Conservation (phyloP, 345 rosid species). For the Eucalyptus sideroxylon region DNA sequence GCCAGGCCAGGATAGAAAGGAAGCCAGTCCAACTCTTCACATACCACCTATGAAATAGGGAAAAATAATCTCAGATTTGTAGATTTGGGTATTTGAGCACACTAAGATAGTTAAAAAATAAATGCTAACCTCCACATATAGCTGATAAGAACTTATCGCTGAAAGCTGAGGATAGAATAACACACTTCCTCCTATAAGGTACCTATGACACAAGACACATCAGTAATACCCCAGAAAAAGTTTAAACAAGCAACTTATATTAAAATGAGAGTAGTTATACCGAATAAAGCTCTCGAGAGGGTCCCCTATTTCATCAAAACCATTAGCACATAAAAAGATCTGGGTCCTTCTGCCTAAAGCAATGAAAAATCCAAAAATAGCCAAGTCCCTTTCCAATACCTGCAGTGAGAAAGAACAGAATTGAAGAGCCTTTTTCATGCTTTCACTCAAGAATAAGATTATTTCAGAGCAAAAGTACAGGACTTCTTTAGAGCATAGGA, state of each 20-base stretch:
- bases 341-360: constrained; percentile 84
- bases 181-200: constrained; percentile 90
- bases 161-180: constrained; percentile 91
- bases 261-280: constrained; percentile 15
- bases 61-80: background rate
- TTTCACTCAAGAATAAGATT: background rate
- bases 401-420: constrained; percentile 22
- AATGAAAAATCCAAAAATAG: constrained; percentile 96
- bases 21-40: constrained; percentile 97
- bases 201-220: constrained; percentile 25
- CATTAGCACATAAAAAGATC: constrained; percentile 61
- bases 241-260: background rate
- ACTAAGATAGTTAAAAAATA: background rate
- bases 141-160: constrained; percentile 88
- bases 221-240: background rate
- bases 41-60: constrained; percentile 51
- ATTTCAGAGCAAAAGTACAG: background rate
- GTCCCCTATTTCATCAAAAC: constrained; percentile 48
- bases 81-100: background rate
- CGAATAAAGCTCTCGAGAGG: constrained; percentile 68
- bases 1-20: constrained; percentile 50
- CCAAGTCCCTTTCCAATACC: constrained; percentile 92
- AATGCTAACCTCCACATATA: constrained; percentile 85
- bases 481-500: background rate
- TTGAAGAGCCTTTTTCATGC: background rate